phyloP scores from a whole-genome alignment of 768 basidiomycete species.

The Lentinula sp. region DNA sequence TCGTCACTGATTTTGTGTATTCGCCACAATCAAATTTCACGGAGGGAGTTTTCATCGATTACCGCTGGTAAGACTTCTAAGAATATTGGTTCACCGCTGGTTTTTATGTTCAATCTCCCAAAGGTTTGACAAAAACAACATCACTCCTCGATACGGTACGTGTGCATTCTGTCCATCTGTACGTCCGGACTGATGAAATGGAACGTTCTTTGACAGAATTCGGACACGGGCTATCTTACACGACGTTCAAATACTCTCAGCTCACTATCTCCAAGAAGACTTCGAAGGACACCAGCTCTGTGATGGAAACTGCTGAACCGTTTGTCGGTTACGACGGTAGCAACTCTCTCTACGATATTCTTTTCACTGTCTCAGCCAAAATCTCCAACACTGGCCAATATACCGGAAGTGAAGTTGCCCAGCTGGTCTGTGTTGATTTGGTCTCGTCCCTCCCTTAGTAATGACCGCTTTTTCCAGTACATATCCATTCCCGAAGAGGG shows the following conservation, averaged over 20 bases:
- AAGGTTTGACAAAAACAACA: conserved; percentile 19
- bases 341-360: conserved; percentile 2
- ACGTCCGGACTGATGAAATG: not conserved
- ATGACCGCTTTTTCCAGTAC: not conserved
- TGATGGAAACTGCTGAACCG: not conserved
- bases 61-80: conserved; percentile 17
- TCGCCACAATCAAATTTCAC: conserved; percentile 3
- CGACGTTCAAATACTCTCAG: conserved; percentile 37
- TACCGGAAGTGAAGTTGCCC: conserved; percentile 21
- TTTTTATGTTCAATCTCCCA: not conserved
- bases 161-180: not conserved
- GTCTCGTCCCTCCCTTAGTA: not conserved
- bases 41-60: conserved; percentile 9
- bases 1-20: not conserved
- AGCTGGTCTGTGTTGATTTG: conserved; percentile 13
- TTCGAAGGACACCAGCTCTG: not conserved
- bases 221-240: conserved; percentile 46
- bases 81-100: not conserved
- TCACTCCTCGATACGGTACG: conserved; percentile 18
- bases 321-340: not conserved
- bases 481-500: conserved; percentile 11
- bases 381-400: not conserved
- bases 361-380: not conserved
- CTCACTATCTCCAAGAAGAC: conserved; percentile 11
- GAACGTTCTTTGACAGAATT: conserved; percentile 21